Evolutionary conservation across 139 green algal genomes (phyloP).

Genomic region (Coelastrella sp.): DNA sequence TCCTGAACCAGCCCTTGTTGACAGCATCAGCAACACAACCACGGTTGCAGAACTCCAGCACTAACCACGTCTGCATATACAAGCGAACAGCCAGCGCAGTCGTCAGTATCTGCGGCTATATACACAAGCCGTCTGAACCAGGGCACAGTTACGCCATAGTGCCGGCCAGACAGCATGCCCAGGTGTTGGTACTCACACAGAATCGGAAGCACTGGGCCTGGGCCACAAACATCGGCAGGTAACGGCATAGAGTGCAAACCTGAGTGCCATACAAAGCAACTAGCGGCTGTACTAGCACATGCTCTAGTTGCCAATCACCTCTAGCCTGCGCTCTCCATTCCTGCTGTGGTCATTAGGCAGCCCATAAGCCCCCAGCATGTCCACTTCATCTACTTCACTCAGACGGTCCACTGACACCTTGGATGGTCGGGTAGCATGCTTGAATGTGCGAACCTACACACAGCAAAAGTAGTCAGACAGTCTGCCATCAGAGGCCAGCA

Average conservation of each 20-base stretch:
- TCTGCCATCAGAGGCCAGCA: background rate
- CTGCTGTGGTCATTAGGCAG: background rate
- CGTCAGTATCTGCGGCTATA: no score
- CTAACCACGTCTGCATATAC: conserved; percentile 66
- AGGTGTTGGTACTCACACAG: no score
- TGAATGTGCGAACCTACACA: conserved; percentile 63
- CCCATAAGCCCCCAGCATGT: background rate
- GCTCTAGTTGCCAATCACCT: background rate
- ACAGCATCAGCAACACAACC: conserved; percentile 44
- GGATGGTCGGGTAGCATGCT: conserved; percentile 51
- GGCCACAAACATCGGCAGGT: no score
- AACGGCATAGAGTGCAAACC: no score
- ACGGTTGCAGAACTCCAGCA: conserved; percentile 69
- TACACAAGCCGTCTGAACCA: no score
- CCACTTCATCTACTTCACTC: no score
- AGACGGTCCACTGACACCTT: background rate
- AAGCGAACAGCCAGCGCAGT: background rate
- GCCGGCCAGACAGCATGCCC: no score
- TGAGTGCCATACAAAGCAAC: no score
- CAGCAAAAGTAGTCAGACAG: background rate
- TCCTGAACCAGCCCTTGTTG: conserved; percentile 57
- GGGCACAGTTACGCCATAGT: no score
- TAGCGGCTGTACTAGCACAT: no score
- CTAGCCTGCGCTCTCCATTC: background rate
- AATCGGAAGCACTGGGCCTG: no score